Evolutionary conservation across 2,329 filamentous ascomycete genomes (phyloP), one percentile per base, ranked within the genome.

Genomic region (Westerdykella sp.): DNA sequence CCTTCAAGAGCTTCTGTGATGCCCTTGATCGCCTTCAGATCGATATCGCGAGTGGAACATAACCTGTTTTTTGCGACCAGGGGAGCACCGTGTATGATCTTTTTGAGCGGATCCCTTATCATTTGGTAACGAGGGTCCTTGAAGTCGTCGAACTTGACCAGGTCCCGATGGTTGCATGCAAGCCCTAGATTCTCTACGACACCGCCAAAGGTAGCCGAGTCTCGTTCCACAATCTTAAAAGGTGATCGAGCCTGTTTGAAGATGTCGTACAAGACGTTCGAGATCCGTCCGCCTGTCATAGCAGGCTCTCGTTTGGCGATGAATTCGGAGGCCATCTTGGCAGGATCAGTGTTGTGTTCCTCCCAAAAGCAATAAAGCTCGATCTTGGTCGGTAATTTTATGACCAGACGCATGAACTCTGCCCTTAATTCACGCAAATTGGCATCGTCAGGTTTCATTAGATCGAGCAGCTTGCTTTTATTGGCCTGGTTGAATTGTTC

Each of bases 101-200:
- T 43, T 34, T 32, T 45, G 13, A 41, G n/a, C 5, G 37, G 37
- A 22, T 37, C 42, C 6, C 37, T 32, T 5, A 45, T 37, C 15
- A 41, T 13, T 13, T 45, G 14, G 34, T 32, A 45, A 23, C 43
- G 21, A 11, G 30, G 21, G 21, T 45, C 43, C 14, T 40, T 41
- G 39, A 39, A 37, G 35, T 37, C 23, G 12, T 41, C 34, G 22
- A 45, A 42, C 21, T 45, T 45, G 43, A 45, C 43, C 6, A 45
- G 39, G 16, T 45, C 43, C 13, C 39, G n/a, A 23, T 45, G 39
- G 28, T 45, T 45, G 35, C 39, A 41, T 16, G 43, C 39, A 25
- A 45, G 43, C 6, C 39, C 43, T 4, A 39, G 21, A 15, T 43
- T 43, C 11, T n/a, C 9, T 13, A n/a, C 32, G 3, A 18, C 31